Base-by-base conservation (phyloP, 2,329 filamentous ascomycete genomes). In the Waltergamsia citrina region DNA sequence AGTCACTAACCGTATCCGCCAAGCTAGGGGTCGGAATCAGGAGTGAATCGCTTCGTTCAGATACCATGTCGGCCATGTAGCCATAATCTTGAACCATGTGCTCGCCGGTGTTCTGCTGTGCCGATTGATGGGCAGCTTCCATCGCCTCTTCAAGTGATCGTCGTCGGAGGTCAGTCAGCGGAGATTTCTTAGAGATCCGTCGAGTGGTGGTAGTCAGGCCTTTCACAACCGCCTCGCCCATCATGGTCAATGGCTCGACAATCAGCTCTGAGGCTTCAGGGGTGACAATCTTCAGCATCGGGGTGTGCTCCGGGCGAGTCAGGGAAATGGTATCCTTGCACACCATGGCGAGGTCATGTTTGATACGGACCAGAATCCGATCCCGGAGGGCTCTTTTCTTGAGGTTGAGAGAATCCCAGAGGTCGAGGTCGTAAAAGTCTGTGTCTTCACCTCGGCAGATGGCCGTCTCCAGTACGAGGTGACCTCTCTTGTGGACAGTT, bases 401-500 rank as follows among this genome's bases (percentile, higher is more conserved):
- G 29, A 44, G 48, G 16, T 43, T 47, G 16, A 44, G 49, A 8
- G 21, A 25, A n/a, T 33, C 11, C 21, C 17, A 33, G 7, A 33
- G 21, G 9, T 12, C 21, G 21, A 24, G 7, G 22, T 33, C 31
- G 14, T 18, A 25, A 16, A 18, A 24, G 7, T 45, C 43, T 9
- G 9, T 9, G 12, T 47, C 50, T 24, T 59, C 56, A 7, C 43
- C 43, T n/a, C 63, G 57, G 10, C 63, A 54, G 7, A 71, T 50
- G 5, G 60, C 61, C 41, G 67, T 67, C 46, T 69, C 62, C n/a
- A 70, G 39, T 11, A 74, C 57, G 16, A 69, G 58, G 36, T 74
- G 69, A 1, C 69, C 69, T 28, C 69, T 61, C 45, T 73, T 73
- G 41, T 67, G 57, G 6, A 64, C 62, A 3, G 57, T 61, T 46